A percentile compares a stretch with the other conserved stretches of the same genome.
phyloP scores from a whole-genome alignment of 2,329 filamentous ascomycete species.

The Salinomyces thailandicus region DNA sequence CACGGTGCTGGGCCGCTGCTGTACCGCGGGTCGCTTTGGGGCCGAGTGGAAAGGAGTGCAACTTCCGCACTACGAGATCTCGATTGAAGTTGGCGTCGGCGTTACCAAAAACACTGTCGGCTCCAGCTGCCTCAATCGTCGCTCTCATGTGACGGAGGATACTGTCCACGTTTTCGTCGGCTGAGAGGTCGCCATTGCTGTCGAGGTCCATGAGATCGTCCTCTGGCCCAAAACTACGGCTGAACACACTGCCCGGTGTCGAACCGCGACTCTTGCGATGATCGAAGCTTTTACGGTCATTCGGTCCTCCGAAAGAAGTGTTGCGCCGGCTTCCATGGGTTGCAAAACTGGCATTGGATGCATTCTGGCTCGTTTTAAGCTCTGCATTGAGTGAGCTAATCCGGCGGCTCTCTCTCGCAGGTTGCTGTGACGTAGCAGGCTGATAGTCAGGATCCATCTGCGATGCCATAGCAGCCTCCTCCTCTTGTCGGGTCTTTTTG shows the following conservation, averaged over 20 bases:
- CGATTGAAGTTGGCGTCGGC: conserved; percentile 23
- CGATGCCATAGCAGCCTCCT: conserved; percentile 39
- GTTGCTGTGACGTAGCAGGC: conserved; percentile 34
- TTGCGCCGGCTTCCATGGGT: conserved; percentile 50
- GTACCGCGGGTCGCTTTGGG: background rate
- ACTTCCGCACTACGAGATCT: conserved; percentile 26
- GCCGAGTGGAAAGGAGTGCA: conserved; percentile 11
- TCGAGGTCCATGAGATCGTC: conserved; percentile 29
- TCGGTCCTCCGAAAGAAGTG: conserved; percentile 61
- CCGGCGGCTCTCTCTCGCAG: conserved; percentile 55
- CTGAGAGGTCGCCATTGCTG: conserved; percentile 16
- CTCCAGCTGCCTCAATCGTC: conserved; percentile 20
- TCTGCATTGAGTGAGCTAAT: conserved; percentile 75
- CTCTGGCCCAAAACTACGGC: conserved; percentile 24
- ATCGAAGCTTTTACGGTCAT: conserved; percentile 52
- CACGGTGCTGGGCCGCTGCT: conserved; percentile 2
- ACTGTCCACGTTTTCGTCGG: conserved; percentile 18
- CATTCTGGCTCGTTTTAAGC: conserved; percentile 30
- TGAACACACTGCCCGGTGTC: conserved; percentile 38
- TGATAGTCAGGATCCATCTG: conserved; percentile 41
- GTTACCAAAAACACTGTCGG: conserved; percentile 23
- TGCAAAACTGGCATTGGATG: conserved; percentile 36
- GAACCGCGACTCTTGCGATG: conserved; percentile 44
- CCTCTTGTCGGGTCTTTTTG: conserved; percentile 23
- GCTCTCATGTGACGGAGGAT: conserved; percentile 21